A percentile compares a stretch with the other conserved stretches of the same genome.
Evolutionary conservation across 2,329 filamentous ascomycete species (phyloP).

Genomic region (Coniochaeta sp.): DNA sequence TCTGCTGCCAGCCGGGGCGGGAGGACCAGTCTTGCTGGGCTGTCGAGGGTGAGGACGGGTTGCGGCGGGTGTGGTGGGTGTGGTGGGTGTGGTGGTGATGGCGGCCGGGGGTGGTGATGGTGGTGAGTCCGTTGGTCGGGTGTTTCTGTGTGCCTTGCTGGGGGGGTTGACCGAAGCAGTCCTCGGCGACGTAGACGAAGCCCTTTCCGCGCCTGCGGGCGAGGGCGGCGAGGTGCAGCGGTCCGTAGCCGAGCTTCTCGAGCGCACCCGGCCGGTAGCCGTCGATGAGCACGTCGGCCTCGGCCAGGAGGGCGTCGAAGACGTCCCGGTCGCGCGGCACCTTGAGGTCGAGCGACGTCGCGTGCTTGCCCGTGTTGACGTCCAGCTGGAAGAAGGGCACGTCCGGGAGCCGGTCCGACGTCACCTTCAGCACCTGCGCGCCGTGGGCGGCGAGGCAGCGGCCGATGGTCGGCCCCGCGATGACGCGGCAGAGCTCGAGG

Average conservation of each 20-base stretch:
- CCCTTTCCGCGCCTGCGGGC: conserved; percentile 50
- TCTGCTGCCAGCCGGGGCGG: conserved; percentile 65
- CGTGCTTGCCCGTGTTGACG: conserved; percentile 64
- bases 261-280: conserved; percentile 63
- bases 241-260: conserved; percentile 55
- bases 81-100: background rate
- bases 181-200: conserved; percentile 62
- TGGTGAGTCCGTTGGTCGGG: background rate
- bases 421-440: conserved; percentile 66
- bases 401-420: conserved; percentile 59
- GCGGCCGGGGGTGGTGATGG: background rate
- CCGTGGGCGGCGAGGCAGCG: conserved; percentile 69
- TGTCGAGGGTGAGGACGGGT: background rate
- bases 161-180: conserved; percentile 55
- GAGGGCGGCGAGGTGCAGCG: conserved; percentile 43
- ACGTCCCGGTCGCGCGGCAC: conserved; percentile 38
- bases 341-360: conserved; percentile 56
- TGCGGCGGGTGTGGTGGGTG: conserved; percentile 12
- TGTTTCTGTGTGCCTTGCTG: background rate
- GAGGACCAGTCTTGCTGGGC: conserved; percentile 47
- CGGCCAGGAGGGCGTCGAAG: conserved; percentile 53
- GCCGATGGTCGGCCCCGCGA: conserved; percentile 67
- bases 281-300: conserved; percentile 58
- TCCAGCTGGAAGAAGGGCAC: conserved; percentile 68
- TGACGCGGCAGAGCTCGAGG: conserved; percentile 67